phyloP scores from a whole-genome alignment of 805 yeast species.

The Candida saitoana region DNA sequence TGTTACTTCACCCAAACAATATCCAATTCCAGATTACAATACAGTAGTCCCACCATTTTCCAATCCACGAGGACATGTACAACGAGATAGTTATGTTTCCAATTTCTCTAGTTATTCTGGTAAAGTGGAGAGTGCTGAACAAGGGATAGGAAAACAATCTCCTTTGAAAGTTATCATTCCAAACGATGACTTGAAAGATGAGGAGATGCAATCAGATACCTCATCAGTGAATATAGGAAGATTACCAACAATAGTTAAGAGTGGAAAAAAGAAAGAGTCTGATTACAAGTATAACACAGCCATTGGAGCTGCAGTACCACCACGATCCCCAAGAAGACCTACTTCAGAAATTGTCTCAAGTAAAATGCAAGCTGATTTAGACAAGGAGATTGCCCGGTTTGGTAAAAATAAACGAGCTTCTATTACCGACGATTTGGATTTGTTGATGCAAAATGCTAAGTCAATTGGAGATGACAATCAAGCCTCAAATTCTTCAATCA shows the following conservation, averaged over 20 bases:
- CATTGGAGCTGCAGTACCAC: conserved; percentile 35
- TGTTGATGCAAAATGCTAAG: conserved; percentile 34
- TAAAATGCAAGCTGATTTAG: conserved; percentile 7
- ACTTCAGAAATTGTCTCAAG: conserved; percentile 19
- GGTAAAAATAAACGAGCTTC: conserved; percentile 8
- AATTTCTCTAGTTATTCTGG: conserved; percentile 21
- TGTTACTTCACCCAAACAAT: not conserved
- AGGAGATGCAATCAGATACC: conserved; percentile 4
- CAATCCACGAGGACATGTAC: not conserved
- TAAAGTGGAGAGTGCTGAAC: conserved; percentile 15
- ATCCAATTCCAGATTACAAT: not conserved
- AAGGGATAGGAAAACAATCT: conserved; percentile 13
- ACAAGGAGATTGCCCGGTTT: conserved; percentile 8
- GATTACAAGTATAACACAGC: conserved; percentile 29
- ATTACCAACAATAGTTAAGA: conserved; percentile 8
- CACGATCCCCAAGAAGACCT: conserved; percentile 37
- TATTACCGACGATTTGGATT: conserved; percentile 34
- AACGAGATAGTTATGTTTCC: conserved; percentile 18
- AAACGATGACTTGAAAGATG: conserved; percentile 4
- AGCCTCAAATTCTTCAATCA: not conserved
- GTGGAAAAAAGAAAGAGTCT: conserved; percentile 16
- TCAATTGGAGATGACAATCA: conserved; percentile 9
- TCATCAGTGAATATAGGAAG: conserved; percentile 12
- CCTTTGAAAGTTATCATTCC: conserved; percentile 17
- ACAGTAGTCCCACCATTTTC: not conserved